Base-by-base conservation (phyloP, 2,329 filamentous ascomycete genomes). In the Clonostachys sp. region DNA sequence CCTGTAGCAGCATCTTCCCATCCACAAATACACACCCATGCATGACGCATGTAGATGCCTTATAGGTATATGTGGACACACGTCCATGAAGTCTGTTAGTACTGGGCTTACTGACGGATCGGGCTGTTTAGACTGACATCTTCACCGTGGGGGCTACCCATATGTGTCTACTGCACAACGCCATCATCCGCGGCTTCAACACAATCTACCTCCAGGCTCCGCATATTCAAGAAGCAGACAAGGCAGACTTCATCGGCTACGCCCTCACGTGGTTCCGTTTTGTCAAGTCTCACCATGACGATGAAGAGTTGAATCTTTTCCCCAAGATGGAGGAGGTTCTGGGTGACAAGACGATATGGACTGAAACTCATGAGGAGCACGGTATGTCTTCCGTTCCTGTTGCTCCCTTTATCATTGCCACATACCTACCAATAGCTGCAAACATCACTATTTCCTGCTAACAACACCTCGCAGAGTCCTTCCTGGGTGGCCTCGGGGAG, bases 161-260 rank as follows among this genome's bases (percentile, higher is more conserved):
- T 61, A 84, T 83, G 80, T 71, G 73, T 4, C 61, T 83, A 45
- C 66, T 82, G 44, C 80, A 85, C 68, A 85, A 85, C 56, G 67
- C 75, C 48, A 77, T 85, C 55, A 75, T 84, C 52, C 78, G 81
- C 40, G 78, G 80, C 46, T 82, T 79, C 68, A 85, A 86, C 62
- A 77, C 73, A 56, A 82, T 86, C 57, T 82, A 78, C 59, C 72
- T 76, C 39, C 81, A 84, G 60, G 80, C 78, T 1, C 71, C 73
- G 12, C 66, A 76, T 54, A 61, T 84, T 40, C 59, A 68, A 10
- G 68, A 72, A 3, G 60, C 61, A n/a, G 78, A 84, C 59, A 74
- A 74, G 59, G 58, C 63, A 43, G 75, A 78, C 58, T 85, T 86
- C 53, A 62, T 83, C 46, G 72, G 71, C 16, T 85, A 84, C 62